Evolutionary conservation across 805 yeast species (phyloP), one percentile per base, ranked within the genome.

Genomic region (Pichia kluyveri): DNA sequence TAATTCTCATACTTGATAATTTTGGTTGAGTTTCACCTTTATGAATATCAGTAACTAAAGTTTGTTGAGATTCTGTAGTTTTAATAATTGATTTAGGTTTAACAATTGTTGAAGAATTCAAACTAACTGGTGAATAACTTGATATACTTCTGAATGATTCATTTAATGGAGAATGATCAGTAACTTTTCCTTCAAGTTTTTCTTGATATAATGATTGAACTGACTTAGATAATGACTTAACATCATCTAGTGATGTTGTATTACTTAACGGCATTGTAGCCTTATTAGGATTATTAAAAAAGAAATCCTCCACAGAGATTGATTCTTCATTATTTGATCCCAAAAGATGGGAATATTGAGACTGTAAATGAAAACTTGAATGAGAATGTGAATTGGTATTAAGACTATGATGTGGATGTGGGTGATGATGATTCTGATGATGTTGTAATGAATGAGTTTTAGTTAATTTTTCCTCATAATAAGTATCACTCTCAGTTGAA

Each of bases 221-320:
- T n/a, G 11, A 5, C 8, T 37, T 18, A 8, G 19, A 8, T 8
- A 39, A 12, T 15, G 40, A 37, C 17, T 45, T 18, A 27, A 15
- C 23, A 19, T 51, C 54, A 18, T 49, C 46, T 4, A 48, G 38
- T 15, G 58, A 43, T 12, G 56, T 46, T 12, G 53, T 46, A 10
- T 52, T 44, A 46, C 52, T 50, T 10, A 52, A 38, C 1, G 54
- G 41, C 38, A 51, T 53, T 38, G 48, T 51, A 12, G 41, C 39
- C 17, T 50, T 51, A 38, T 53, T 53, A 32, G 68, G 67, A 44
- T 60, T 62, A 44, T 66, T 62, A 48, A 70, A 69, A 56, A 80
- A 79, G 56, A 78, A 77, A 41, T 77, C 81, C 54, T 77, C 79
- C 1, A 75, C 77, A 1, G 82, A 71, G n/a, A 62, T 60, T 39